A percentile compares a stretch with the other conserved stretches of the same genome.
phyloP scores from a whole-genome alignment of 176 grass and related monocot species.

The maize (Zea mays) region DNA sequence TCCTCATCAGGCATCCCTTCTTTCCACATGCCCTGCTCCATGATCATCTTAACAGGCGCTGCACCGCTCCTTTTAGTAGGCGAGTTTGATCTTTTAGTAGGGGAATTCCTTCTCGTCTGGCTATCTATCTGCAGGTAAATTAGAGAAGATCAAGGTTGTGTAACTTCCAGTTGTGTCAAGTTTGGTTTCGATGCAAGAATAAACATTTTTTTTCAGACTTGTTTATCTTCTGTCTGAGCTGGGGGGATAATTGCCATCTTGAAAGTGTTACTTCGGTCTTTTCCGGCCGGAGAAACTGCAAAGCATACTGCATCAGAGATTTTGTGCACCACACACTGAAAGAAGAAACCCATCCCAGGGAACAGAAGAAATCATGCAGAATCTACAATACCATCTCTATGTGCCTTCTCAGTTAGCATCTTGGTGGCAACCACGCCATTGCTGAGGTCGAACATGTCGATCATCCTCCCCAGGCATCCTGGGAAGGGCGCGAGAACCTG shows the following conservation, averaged over 20 bases:
- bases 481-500: constrained; percentile 61
- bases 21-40: constrained; percentile 89
- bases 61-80: constrained; percentile 56
- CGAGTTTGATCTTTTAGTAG: constrained; percentile 46
- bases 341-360: background rate
- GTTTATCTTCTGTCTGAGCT: constrained; percentile 60
- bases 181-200: background rate
- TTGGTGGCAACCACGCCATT: constrained; percentile 58
- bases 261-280: constrained; percentile 39
- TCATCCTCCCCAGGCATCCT: constrained; percentile 63
- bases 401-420: constrained; percentile 72
- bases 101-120: constrained; percentile 46
- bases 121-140: constrained; percentile 42
- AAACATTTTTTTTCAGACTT: constrained; percentile 36
- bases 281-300: constrained; percentile 57
- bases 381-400: constrained; percentile 60
- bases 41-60: constrained; percentile 75
- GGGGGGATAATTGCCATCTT: constrained; percentile 45
- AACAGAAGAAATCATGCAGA: background rate
- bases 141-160: background rate
- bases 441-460: constrained; percentile 77
- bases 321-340: background rate
- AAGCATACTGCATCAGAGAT: constrained; percentile 25
- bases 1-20: constrained; percentile 57
- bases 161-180: background rate